phyloP scores from a whole-genome alignment of 1,139 yeast genomes.

The Saccharomyces pastorianus region DNA sequence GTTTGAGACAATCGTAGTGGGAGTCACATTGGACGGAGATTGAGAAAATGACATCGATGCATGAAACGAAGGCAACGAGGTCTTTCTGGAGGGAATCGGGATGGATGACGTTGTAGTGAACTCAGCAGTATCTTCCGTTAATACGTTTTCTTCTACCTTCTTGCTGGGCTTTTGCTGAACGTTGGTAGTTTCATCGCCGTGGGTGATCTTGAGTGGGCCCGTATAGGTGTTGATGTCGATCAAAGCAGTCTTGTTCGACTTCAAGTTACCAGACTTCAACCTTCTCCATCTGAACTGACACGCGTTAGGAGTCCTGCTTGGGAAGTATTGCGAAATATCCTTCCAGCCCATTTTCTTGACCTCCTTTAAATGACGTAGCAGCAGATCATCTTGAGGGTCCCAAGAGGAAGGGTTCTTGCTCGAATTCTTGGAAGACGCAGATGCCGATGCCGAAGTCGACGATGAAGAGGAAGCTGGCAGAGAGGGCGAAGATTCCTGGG shows the following conservation, averaged over 20 bases:
- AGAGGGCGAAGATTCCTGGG: not conserved
- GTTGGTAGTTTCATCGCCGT: not conserved
- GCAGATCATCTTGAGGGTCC: conserved; percentile 66
- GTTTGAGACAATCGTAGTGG: not conserved
- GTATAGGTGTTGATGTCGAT: conserved; percentile 21
- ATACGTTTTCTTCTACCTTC: not conserved
- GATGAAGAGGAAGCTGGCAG: conserved; percentile 2
- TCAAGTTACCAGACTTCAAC: conserved; percentile 53
- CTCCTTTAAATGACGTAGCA: conserved; percentile 62
- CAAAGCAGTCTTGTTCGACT: conserved; percentile 41
- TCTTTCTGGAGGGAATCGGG: not conserved
- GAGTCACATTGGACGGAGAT: not conserved
- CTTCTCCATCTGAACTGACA: conserved; percentile 77
- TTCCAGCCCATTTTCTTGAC: conserved; percentile 70
- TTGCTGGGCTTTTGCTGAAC: not conserved
- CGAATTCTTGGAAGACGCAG: conserved; percentile 5
- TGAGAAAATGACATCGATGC: not conserved
- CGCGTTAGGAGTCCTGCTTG: conserved; percentile 66
- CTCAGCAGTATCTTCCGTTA: not conserved
- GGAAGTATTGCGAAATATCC: conserved; percentile 61
- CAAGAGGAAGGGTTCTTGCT: conserved; percentile 56
- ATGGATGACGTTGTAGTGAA: not conserved
- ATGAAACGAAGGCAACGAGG: not conserved
- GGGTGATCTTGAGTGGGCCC: conserved; percentile 11
- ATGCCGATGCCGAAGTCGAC: conserved; percentile 3